phyloP scores from a whole-genome alignment of 2,329 filamentous ascomycete species.

The Fusarium liriodendri region DNA sequence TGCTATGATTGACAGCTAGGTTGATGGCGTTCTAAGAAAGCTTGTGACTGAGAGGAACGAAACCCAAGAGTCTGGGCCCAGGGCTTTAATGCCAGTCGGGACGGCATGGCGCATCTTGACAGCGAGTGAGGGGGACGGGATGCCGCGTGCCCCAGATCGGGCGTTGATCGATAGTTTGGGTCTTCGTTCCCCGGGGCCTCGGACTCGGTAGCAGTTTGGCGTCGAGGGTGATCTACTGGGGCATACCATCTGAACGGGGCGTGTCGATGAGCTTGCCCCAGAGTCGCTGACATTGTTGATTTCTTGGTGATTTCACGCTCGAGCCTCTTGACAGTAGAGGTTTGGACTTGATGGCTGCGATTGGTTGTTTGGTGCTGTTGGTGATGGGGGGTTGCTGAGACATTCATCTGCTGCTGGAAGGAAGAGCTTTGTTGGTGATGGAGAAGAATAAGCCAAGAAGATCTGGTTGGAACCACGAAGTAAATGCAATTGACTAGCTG shows the following conservation, averaged over 20 bases:
- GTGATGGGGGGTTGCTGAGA: slow-evolving; percentile 7
- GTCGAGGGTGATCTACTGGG: background rate
- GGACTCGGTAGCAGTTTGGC: background rate
- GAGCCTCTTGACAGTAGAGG: background rate
- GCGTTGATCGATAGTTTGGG: background rate
- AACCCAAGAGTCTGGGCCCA: background rate
- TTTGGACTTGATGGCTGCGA: background rate
- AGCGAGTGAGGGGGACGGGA: background rate
- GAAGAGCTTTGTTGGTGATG: background rate
- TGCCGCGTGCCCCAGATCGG: background rate
- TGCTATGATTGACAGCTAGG: background rate
- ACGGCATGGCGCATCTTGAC: background rate
- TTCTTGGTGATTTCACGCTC: background rate
- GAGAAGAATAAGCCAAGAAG: background rate
- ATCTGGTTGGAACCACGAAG: background rate
- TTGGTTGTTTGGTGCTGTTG: background rate
- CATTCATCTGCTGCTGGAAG: background rate
- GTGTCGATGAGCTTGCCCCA: no score
- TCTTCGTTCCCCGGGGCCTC: background rate
- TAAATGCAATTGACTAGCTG: background rate
- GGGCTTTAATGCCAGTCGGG: background rate
- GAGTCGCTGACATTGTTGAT: background rate
- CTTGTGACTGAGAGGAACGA: background rate
- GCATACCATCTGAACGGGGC: background rate
- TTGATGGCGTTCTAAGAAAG: background rate